Percentiles rank a stretch among this genome's conserved stretches.
Evolutionary conservation across 2,329 filamentous ascomycete species (phyloP).

Genomic region (Fusarium oligoseptatum): DNA sequence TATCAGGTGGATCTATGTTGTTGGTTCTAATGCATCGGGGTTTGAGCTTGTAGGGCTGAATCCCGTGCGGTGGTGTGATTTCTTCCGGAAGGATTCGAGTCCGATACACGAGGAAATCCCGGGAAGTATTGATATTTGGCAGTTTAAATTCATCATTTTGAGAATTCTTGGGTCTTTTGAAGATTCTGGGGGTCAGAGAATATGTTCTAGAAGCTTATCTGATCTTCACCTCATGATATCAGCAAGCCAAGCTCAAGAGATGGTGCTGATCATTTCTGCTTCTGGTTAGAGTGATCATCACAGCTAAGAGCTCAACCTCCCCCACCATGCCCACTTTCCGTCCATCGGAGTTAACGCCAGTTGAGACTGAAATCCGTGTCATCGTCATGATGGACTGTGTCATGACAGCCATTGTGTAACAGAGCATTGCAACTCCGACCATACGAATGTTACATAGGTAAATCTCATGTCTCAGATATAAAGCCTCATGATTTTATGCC

Average conservation of each 20-base stretch:
- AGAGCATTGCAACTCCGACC: not conserved
- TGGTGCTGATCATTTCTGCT: not conserved
- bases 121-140: not conserved
- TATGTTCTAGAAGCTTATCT: not conserved
- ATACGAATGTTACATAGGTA: not conserved
- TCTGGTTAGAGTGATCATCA: not conserved
- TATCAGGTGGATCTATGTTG: not conserved
- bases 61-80: constrained; percentile 3
- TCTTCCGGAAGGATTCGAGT: not conserved
- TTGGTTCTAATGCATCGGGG: constrained; percentile 14
- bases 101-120: not conserved
- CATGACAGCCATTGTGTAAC: not conserved
- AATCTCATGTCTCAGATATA: too few relatives aligned
- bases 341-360: not conserved
- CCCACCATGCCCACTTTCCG: constrained; percentile 10
- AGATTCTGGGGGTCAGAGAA: not conserved
- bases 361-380: not conserved
- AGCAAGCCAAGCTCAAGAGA: not conserved
- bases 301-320: not conserved
- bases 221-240: not conserved
- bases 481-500: not conserved
- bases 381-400: not conserved
- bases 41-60: constrained; percentile 12
- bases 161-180: not conserved
- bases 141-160: not conserved